A percentile compares a stretch with the other conserved stretches of the same genome.
phyloP scores from a whole-genome alignment of 768 basidiomycete genomes.

The Suillus luteus region DNA sequence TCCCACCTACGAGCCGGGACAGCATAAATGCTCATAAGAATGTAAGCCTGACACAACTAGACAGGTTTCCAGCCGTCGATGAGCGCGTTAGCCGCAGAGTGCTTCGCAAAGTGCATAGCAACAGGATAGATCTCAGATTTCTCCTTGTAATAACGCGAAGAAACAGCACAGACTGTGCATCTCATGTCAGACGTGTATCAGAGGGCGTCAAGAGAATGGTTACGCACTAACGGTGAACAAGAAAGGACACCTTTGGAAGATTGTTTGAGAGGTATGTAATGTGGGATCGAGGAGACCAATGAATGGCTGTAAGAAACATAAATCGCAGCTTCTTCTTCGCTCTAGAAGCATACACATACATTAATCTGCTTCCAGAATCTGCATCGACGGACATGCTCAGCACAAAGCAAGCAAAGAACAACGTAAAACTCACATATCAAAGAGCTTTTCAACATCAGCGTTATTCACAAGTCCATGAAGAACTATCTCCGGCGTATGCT shows the following conservation, averaged over 20 bases:
- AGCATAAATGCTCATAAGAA: slow-evolving; percentile 81
- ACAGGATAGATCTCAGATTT: slow-evolving; percentile 85
- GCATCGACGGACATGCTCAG: slow-evolving; percentile 11
- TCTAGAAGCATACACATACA: slow-evolving; percentile 40
- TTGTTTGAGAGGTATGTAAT: slow-evolving; percentile 77
- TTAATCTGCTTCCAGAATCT: slow-evolving; percentile 76
- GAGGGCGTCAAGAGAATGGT: not conserved
- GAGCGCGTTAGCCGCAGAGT: slow-evolving; percentile 76
- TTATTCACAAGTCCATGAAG: slow-evolving; percentile 78
- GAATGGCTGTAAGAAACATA: slow-evolving; percentile 44
- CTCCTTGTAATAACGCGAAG: slow-evolving; percentile 76
- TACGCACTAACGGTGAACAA: slow-evolving; percentile 82
- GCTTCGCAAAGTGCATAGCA: slow-evolving; percentile 88
- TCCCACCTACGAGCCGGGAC: slow-evolving; percentile 85
- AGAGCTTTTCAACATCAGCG: slow-evolving; percentile 80
- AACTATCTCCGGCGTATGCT: slow-evolving; percentile 78
- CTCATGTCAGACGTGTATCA: not conserved
- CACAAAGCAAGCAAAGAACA: not conserved
- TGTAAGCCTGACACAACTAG: slow-evolving; percentile 89
- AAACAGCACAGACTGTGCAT: slow-evolving; percentile 75
- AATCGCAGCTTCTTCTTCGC: not conserved
- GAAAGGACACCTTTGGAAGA: slow-evolving; percentile 85
- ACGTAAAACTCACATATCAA: slow-evolving; percentile 64
- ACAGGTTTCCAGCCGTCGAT: slow-evolving; percentile 85
- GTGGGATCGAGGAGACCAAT: slow-evolving; percentile 79